These are phyloP conservation scores for Nakazawaea siamensis DNA, from an alignment of 805 yeast genomes.

Conservation along the genomic window DNA sequence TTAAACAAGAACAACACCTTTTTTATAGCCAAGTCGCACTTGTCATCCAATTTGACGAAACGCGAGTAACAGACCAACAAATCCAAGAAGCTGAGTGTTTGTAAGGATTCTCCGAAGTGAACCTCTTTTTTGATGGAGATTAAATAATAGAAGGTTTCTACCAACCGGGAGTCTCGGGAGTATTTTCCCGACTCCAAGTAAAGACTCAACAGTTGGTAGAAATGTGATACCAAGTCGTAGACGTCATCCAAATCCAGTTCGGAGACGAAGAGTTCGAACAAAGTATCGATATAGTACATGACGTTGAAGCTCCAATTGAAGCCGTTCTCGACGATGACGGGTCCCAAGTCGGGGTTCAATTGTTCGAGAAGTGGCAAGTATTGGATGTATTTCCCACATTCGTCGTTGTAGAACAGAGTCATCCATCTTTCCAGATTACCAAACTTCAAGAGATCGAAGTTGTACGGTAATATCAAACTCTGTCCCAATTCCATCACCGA, in stretches of 20 bases:
- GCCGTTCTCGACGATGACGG: neutral
- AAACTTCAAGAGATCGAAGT: slow-evolving; percentile 4
- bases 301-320: slow-evolving; percentile 4
- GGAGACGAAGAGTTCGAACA: slow-evolving; percentile 2
- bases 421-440: slow-evolving; percentile 1
- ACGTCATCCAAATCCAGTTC: neutral
- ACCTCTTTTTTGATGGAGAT: neutral
- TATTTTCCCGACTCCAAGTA: too few relatives aligned
- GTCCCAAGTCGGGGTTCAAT: neutral
- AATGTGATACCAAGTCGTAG: neutral
- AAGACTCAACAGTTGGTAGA: neutral
- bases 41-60: slow-evolving; percentile 3
- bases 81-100: slow-evolving; percentile 2
- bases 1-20: slow-evolving; percentile 2
- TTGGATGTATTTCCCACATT: neutral
- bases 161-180: neutral
- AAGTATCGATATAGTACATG: slow-evolving; percentile 3
- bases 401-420: slow-evolving; percentile 1
- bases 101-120: slow-evolving; percentile 1
- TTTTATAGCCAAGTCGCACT: slow-evolving; percentile 1
- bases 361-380: too few relatives aligned
- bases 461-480: slow-evolving; percentile 4
- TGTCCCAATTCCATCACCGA: neutral
- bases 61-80: slow-evolving; percentile 2
- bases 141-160: slow-evolving; percentile 1